phyloP scores from a whole-genome alignment of 345 rosid species.

The Hevea brasiliensis region DNA sequence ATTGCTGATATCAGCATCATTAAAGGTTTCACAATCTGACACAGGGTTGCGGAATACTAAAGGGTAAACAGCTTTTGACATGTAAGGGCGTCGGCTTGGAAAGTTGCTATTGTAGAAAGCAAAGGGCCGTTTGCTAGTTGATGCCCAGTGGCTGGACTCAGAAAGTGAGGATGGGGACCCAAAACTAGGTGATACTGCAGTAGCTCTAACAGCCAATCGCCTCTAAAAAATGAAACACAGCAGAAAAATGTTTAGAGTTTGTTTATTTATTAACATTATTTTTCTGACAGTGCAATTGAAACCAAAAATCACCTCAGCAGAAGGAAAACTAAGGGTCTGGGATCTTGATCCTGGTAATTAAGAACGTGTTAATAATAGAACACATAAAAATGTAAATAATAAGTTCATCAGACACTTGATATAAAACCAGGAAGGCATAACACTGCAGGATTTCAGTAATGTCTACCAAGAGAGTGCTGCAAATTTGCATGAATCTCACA shows the following conservation, averaged over 20 bases:
- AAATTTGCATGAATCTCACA: slow-evolving; percentile 1
- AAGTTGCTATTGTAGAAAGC: slow-evolving; percentile 37
- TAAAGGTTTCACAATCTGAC: slow-evolving; percentile 55
- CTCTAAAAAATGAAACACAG: slow-evolving; percentile 42
- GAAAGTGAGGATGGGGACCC: slow-evolving; percentile 50
- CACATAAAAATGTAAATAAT: background rate
- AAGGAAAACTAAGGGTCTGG: slow-evolving; percentile 46
- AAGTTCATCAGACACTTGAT: background rate
- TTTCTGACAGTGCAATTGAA: background rate
- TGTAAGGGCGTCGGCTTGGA: slow-evolving; percentile 47
- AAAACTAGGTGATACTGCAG: slow-evolving; percentile 45
- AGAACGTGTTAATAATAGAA: background rate
- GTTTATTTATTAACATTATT: background rate
- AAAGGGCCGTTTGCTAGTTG: slow-evolving; percentile 48
- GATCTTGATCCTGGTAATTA: slow-evolving; percentile 46
- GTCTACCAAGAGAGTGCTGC: background rate
- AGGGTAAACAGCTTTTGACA: slow-evolving; percentile 69
- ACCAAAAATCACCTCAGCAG: slow-evolving; percentile 46
- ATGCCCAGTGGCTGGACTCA: slow-evolving; percentile 48
- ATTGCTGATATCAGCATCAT: slow-evolving; percentile 45
- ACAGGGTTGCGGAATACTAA: slow-evolving; percentile 75
- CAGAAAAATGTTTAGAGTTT: slow-evolving; percentile 16
- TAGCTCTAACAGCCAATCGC: slow-evolving; percentile 34
- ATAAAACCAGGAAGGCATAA: background rate
- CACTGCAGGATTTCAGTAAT: background rate